Conservation (phyloP, 2,329 filamentous ascomycete genomes). For the Rachicladosporium sp. region DNA sequence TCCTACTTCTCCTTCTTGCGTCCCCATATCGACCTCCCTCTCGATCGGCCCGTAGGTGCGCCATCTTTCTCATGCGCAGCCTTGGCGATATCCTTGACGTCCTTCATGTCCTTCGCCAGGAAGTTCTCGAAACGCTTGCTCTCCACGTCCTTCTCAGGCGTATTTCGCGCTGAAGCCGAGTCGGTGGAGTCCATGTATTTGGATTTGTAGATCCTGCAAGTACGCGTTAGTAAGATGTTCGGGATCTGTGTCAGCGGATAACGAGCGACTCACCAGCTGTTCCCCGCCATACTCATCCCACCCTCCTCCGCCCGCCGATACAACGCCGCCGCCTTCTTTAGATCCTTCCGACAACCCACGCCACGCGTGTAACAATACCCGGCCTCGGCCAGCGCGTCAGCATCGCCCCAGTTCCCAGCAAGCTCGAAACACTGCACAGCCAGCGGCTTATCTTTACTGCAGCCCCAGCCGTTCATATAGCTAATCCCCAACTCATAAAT, state of each 20-base stretch:
- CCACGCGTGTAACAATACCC: conserved; percentile 95
- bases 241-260: too few relatives aligned
- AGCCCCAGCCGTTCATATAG: conserved; percentile 97
- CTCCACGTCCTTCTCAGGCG: conserved; percentile 17
- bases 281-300: conserved; percentile 94
- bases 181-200: conserved; percentile 63
- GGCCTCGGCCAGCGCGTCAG: conserved; percentile 84
- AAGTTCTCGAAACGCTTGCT: conserved; percentile 67
- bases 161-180: too few relatives aligned
- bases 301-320: conserved; percentile 85
- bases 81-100: background rate
- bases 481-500: conserved; percentile 95
- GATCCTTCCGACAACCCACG: conserved; percentile 85
- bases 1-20: conserved; percentile 12
- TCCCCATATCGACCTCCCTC: conserved; percentile 13
- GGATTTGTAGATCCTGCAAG: conserved; percentile 78
- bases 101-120: conserved; percentile 33
- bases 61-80: background rate
- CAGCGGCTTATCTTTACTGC: conserved; percentile 78
- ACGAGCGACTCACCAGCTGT: conserved; percentile 67
- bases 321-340: conserved; percentile 85
- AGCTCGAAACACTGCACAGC: conserved; percentile 93
- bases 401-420: conserved; percentile 87
- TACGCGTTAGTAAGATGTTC: too few relatives aligned
- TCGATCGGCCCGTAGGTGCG: conserved; percentile 6